Conservation (phyloP, 2,329 filamentous ascomycete species). For the Botrytis medusae region DNA sequence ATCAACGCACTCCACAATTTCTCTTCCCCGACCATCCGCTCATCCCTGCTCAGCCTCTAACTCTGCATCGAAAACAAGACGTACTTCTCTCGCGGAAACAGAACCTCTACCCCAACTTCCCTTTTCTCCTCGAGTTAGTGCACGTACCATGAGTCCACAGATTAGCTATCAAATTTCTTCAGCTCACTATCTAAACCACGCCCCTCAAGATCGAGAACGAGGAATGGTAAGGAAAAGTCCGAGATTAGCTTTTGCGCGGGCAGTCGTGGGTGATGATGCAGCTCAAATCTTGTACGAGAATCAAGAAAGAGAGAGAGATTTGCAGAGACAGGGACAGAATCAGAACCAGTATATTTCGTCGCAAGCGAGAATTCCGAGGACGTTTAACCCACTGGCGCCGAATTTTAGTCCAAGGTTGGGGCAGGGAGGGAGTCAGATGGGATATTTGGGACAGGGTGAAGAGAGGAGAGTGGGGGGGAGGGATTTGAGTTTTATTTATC, state of each 20-base stretch:
- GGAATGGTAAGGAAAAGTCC: constrained; percentile 29
- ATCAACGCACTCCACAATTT: constrained; percentile 38
- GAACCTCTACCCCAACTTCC: constrained; percentile 36
- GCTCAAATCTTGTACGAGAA: background rate
- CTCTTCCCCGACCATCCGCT: background rate
- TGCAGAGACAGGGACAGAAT: background rate
- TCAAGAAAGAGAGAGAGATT: background rate
- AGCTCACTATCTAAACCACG: background rate
- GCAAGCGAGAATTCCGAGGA: constrained; percentile 1
- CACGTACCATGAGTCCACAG: background rate
- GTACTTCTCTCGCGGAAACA: constrained; percentile 34
- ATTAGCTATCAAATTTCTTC: constrained; percentile 32
- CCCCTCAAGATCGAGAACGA: constrained; percentile 4
- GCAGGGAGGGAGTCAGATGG: background rate
- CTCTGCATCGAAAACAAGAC: constrained; percentile 12
- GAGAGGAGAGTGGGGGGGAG: background rate
- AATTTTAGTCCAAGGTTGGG: constrained; percentile 14
- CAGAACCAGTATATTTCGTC: background rate
- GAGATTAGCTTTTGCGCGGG: constrained; percentile 26
- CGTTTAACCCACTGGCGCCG: background rate
- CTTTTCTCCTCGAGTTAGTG: constrained; percentile 30
- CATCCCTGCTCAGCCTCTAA: background rate
- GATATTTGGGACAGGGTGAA: background rate
- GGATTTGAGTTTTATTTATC: constrained; percentile 15
- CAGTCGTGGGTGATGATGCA: background rate